These are phyloP conservation scores for Pythium myriotylum DNA, from an alignment of 352 stramenopile genomes.

Conservation along the genomic window DNA sequence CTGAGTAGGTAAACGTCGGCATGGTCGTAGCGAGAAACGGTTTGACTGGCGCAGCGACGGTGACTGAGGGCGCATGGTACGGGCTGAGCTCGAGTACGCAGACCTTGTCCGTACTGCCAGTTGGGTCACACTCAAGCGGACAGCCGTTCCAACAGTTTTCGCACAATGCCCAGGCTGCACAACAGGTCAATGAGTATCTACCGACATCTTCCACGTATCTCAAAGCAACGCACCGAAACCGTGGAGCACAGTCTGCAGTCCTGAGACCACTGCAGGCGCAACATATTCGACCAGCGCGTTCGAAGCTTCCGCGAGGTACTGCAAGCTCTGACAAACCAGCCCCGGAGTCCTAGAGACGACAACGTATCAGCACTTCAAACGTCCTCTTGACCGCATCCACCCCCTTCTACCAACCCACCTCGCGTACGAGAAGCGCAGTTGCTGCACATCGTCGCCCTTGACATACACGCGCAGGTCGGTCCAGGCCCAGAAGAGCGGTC, in stretches of 20 bases:
- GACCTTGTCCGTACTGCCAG: slow-evolving; percentile 26
- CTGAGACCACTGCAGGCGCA: slow-evolving; percentile 40
- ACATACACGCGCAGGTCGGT: slow-evolving; percentile 74
- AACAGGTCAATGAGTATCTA: neutral
- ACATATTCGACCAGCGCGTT: slow-evolving; percentile 46
- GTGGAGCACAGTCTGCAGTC: slow-evolving; percentile 49
- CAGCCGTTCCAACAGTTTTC: slow-evolving; percentile 77
- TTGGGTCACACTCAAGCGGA: slow-evolving; percentile 46
- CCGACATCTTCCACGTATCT: too few relatives aligned
- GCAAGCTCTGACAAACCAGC: slow-evolving; percentile 52
- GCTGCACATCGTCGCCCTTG: slow-evolving; percentile 42
- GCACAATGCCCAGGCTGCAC: slow-evolving; percentile 58
- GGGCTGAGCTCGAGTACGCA: slow-evolving; percentile 74
- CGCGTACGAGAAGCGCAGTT: slow-evolving; percentile 60
- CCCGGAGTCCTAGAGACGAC: slow-evolving; percentile 44
- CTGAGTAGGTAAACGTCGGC: slow-evolving; percentile 49
- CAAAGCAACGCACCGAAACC: slow-evolving; percentile 25
- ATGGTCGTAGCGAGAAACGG: slow-evolving; percentile 55
- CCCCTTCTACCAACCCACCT: slow-evolving; percentile 29
- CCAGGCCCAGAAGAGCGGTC: slow-evolving; percentile 78
- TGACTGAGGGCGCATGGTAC: slow-evolving; percentile 81
- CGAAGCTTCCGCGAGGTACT: slow-evolving; percentile 43
- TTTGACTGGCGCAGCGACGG: slow-evolving; percentile 52
- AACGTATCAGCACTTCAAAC: neutral
- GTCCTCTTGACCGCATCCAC: neutral